Percentiles rank a stretch among this genome's conserved stretches.
Evolutionary conservation across 345 rosid genomes (phyloP).

Genomic region (Pistacia integerrima): DNA sequence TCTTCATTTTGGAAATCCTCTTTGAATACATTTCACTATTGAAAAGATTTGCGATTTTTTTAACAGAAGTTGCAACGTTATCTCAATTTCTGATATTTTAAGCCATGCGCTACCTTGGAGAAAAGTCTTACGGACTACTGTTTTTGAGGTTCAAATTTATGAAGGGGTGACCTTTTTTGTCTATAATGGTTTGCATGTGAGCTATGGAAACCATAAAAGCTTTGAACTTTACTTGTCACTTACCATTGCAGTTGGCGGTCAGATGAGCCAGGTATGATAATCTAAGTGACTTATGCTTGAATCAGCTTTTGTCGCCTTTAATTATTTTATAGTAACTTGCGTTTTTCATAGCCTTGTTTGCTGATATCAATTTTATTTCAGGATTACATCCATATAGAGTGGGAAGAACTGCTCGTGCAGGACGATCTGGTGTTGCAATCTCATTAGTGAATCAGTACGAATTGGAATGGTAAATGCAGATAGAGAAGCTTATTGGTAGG

Average conservation of each 20-base stretch:
- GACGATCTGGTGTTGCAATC: slow-evolving; percentile 89
- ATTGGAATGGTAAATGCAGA: slow-evolving; percentile 86
- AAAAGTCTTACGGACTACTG: neutral
- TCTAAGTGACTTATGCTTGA: neutral
- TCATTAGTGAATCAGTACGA: slow-evolving; percentile 91
- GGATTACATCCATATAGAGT: slow-evolving; percentile 88
- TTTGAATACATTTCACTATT: neutral
- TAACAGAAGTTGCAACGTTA: too few species aligned
- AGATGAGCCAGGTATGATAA: slow-evolving; percentile 77
- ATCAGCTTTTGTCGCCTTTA: neutral
- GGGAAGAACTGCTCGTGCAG: slow-evolving; percentile 97
- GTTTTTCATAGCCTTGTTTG: neutral
- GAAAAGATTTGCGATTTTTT: neutral
- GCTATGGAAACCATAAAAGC: neutral
- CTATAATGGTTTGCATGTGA: neutral
- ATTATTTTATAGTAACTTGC: neutral
- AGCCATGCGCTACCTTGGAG: neutral
- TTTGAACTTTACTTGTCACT: neutral
- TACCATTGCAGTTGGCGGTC: slow-evolving; percentile 51
- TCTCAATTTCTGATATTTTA: neutral
- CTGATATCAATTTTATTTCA: slow-evolving; percentile 27
- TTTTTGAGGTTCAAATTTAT: neutral
- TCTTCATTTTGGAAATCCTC: neutral
- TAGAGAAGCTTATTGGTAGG: slow-evolving; percentile 88
- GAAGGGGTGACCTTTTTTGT: neutral